Conservation (phyloP, 1,284 basidiomycete genomes). For the Sanghuangporus weigelae region DNA sequence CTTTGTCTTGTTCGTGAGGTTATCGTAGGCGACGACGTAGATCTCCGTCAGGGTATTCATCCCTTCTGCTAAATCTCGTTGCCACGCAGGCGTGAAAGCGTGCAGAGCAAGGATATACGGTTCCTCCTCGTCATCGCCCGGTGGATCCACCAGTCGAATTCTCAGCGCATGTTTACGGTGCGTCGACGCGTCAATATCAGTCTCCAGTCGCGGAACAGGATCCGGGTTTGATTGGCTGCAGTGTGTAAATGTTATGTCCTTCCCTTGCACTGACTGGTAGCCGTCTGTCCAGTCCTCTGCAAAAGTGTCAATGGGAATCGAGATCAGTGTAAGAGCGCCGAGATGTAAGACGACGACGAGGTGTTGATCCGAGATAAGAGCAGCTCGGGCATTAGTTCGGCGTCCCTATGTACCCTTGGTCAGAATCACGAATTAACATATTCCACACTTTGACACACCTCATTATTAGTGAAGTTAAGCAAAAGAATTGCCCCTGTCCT, state of each 20-base stretch:
- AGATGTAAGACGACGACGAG: conserved; percentile 4
- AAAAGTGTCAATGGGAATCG: neutral
- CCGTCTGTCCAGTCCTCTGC: neutral
- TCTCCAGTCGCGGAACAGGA: neutral
- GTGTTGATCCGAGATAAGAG: neutral
- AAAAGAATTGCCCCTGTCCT: neutral
- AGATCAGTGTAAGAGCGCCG: neutral
- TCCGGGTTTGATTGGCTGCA: neutral
- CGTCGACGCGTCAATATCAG: neutral
- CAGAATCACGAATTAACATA: neutral
- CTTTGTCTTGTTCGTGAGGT: neutral
- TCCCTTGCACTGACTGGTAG: neutral
- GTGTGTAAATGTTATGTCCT: neutral
- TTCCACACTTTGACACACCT: neutral
- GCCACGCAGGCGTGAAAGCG: conserved; percentile 4
- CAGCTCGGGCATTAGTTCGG: neutral
- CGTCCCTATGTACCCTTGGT: neutral
- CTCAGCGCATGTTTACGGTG: neutral
- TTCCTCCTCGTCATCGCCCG: neutral
- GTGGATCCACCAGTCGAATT: neutral
- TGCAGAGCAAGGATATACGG: conserved; percentile 5
- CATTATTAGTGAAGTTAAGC: neutral
- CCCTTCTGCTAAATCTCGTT: neutral
- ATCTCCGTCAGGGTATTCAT: neutral
- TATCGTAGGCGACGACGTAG: conserved; percentile 4